Percentiles rank a stretch among this genome's conserved stretches.
phyloP scores from a whole-genome alignment of 2,329 filamentous ascomycete genomes.

The Epichloe sp. region DNA sequence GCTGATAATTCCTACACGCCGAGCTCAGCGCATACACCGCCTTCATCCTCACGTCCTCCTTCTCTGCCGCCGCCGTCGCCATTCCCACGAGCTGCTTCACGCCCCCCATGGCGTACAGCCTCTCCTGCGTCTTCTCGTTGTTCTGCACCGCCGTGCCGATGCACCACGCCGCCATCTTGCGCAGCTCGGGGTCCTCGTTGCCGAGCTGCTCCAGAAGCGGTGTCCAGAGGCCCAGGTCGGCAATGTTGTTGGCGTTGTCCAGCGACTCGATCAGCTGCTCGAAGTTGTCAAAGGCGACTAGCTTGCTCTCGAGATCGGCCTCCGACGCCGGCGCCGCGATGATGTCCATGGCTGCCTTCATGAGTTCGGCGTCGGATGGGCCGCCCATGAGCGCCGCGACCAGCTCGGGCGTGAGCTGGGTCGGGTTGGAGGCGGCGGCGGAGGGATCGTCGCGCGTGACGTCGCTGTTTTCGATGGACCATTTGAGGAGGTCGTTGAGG shows the following conservation, averaged over 20 bases:
- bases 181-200: conserved; percentile 56
- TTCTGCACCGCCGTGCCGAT: conserved; percentile 93
- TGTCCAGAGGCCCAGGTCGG: conserved; percentile 65
- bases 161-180: conserved; percentile 87
- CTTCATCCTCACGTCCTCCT: conserved; percentile 62
- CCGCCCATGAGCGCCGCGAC: conserved; percentile 69
- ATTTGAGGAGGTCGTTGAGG: conserved; percentile 69
- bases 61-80: conserved; percentile 27
- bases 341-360: conserved; percentile 71
- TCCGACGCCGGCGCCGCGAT: conserved; percentile 50
- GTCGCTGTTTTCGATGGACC: conserved; percentile 46
- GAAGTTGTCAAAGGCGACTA: conserved; percentile 86
- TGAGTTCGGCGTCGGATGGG: conserved; percentile 80
- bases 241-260: conserved; percentile 95
- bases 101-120: conserved; percentile 50
- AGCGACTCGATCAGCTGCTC: conserved; percentile 84
- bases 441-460: conserved; percentile 15
- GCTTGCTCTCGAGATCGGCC: conserved; percentile 58
- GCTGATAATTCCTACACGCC: conserved; percentile 78
- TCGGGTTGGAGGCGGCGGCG: conserved; percentile 16
- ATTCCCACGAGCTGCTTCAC: conserved; percentile 57
- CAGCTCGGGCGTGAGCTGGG: conserved; percentile 51
- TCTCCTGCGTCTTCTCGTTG: conserved; percentile 75
- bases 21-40: conserved; percentile 82
- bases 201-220: conserved; percentile 61